Percentiles rank a stretch among this genome's conserved stretches.
Conservation (phyloP, 1,284 basidiomycete genomes). For the Chiua sp. region DNA sequence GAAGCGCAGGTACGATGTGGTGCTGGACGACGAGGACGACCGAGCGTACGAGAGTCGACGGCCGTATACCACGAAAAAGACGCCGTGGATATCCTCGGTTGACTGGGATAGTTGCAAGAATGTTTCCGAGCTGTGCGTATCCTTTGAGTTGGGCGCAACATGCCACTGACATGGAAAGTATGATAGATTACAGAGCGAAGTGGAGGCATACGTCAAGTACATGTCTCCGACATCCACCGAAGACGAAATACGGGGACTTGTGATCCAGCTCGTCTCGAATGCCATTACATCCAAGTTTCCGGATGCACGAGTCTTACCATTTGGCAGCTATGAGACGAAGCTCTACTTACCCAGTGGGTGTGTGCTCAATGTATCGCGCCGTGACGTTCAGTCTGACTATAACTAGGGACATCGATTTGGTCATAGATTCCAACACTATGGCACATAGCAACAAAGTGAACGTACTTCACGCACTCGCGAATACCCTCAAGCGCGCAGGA, state of each 20-base stretch:
- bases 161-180: slow-evolving; percentile 1
- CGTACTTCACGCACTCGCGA: slow-evolving; percentile 69
- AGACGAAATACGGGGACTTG: slow-evolving; percentile 81
- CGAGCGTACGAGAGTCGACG: slow-evolving; percentile 46
- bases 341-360: slow-evolving; percentile 94
- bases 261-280: slow-evolving; percentile 76
- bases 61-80: slow-evolving; percentile 58
- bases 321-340: slow-evolving; percentile 95
- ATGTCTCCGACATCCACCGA: slow-evolving; percentile 88
- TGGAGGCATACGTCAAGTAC: slow-evolving; percentile 85
- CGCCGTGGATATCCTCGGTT: slow-evolving; percentile 83
- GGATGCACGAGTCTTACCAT: slow-evolving; percentile 85
- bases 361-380: slow-evolving; percentile 32
- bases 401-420: slow-evolving; percentile 77
- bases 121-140: slow-evolving; percentile 79
- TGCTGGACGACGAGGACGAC: slow-evolving; percentile 53
- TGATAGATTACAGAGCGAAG: slow-evolving; percentile 80
- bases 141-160: slow-evolving; percentile 5
- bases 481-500: slow-evolving; percentile 62
- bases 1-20: slow-evolving; percentile 50
- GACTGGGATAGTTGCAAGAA: slow-evolving; percentile 82
- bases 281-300: slow-evolving; percentile 72
- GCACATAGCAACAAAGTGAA: slow-evolving; percentile 61
- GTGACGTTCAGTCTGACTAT: slow-evolving; percentile 12
- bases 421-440: slow-evolving; percentile 71